A percentile compares a stretch with the other conserved stretches of the same genome.
Conservation (phyloP, 2,329 filamentous ascomycete species). For the Pseudomassariella vexata region DNA sequence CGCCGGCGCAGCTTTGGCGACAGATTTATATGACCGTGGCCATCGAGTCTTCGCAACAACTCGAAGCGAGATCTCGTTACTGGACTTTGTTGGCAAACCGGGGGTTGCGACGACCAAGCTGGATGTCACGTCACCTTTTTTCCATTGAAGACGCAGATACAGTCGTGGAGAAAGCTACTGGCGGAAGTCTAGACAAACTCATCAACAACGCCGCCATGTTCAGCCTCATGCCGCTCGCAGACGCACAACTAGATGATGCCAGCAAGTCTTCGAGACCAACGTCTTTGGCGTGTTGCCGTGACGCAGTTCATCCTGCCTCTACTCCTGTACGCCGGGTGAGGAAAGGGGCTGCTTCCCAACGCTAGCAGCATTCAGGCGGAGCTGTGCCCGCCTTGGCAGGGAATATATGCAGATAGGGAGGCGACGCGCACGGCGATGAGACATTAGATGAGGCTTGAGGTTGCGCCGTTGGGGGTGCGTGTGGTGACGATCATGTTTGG, state of each 20-base stretch:
- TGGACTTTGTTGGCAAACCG: slow-evolving; percentile 15
- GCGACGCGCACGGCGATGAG: slow-evolving; percentile 18
- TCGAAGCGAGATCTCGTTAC: slow-evolving; percentile 18
- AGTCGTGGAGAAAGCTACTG: slow-evolving; percentile 10
- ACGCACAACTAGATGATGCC: slow-evolving; percentile 12
- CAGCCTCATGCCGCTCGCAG: slow-evolving; percentile 16
- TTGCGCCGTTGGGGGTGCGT: slow-evolving; percentile 23
- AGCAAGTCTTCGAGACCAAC: slow-evolving; percentile 20
- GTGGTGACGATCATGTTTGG: slow-evolving; percentile 25
- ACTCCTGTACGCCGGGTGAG: slow-evolving; percentile 15
- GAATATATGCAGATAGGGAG: slow-evolving; percentile 25
- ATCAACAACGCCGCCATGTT: slow-evolving; percentile 21
- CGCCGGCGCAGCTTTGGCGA: slow-evolving; percentile 23
- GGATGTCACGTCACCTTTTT: slow-evolving; percentile 21
- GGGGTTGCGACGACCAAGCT: slow-evolving; percentile 20
- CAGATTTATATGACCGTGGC: slow-evolving; percentile 23
- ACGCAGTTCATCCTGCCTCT: slow-evolving; percentile 26
- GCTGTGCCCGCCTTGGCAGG: slow-evolving; percentile 22
- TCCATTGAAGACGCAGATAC: slow-evolving; percentile 16
- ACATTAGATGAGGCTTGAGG: slow-evolving; percentile 21
- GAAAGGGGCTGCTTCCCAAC: slow-evolving; percentile 15
- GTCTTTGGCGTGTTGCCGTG: slow-evolving; percentile 21
- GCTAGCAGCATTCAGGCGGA: slow-evolving; percentile 23
- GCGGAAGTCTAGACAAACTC: slow-evolving; percentile 16
- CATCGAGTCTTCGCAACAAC: slow-evolving; percentile 25